A percentile compares a stretch with the other conserved stretches of the same genome.
phyloP scores from a whole-genome alignment of 2,329 filamentous ascomycete species.

The Zymoseptoria ardabiliae region DNA sequence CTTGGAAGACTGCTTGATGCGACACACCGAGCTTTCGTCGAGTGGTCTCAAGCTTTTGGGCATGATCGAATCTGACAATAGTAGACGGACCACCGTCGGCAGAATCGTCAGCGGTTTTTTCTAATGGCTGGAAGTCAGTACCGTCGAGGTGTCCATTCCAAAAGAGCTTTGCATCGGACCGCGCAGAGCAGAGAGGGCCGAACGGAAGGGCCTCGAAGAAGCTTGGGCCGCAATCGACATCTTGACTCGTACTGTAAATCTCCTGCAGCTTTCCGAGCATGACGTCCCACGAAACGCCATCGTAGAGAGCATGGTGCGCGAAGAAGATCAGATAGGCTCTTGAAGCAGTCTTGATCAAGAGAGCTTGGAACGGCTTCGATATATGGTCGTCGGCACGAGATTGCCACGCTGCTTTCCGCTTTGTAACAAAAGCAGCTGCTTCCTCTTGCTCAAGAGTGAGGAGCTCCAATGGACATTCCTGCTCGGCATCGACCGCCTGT shows the following conservation, averaged over 20 bases:
- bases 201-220: constrained; percentile 63
- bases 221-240: constrained; percentile 36
- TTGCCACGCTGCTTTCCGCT: constrained; percentile 47
- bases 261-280: constrained; percentile 54
- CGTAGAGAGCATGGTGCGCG: constrained; percentile 82
- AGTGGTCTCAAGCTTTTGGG: constrained; percentile 28
- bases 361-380: constrained; percentile 46
- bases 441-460: constrained; percentile 37
- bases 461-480: constrained; percentile 18
- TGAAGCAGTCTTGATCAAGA: constrained; percentile 33
- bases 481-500: constrained; percentile 56
- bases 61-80: background rate
- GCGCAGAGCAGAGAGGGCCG: constrained; percentile 54
- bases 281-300: constrained; percentile 68
- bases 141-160: constrained; percentile 55
- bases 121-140: constrained; percentile 17
- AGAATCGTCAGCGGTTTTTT: background rate
- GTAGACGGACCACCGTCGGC: background rate
- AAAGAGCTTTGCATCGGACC: constrained; percentile 50
- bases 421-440: constrained; percentile 30
- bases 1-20: constrained; percentile 70
- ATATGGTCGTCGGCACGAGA: constrained; percentile 44
- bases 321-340: constrained; percentile 49
- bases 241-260: constrained; percentile 40
- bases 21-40: constrained; percentile 61